Evolutionary conservation across 2,329 filamentous ascomycete species (phyloP).

Genomic region (Arthroderma uncinatum): DNA sequence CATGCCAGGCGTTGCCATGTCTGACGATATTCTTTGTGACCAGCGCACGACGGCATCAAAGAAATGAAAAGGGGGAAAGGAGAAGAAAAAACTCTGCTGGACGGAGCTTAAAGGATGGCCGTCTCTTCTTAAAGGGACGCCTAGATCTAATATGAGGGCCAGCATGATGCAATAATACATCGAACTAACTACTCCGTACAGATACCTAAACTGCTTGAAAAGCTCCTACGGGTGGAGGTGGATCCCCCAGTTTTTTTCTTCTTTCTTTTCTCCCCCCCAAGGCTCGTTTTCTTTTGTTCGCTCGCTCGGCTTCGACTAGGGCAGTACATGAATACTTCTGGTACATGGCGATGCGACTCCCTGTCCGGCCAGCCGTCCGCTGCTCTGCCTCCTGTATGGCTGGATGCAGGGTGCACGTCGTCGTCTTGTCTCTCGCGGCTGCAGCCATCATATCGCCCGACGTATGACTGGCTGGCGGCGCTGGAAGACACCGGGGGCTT

Average conservation of each 20-base stretch:
- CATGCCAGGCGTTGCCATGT: background rate
- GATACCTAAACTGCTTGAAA: background rate
- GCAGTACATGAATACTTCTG: background rate
- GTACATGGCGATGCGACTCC: background rate
- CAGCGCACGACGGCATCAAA: background rate
- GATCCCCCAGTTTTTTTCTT: background rate
- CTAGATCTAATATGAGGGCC: background rate
- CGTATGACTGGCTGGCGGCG: background rate
- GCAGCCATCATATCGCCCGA: conserved; percentile 1
- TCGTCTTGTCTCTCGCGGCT: background rate
- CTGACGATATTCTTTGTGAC: background rate
- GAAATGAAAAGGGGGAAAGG: too few relatives aligned
- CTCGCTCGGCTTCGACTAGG: background rate
- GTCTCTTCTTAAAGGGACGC: background rate
- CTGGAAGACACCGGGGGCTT: background rate
- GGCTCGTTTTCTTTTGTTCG: background rate
- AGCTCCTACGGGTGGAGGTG: background rate
- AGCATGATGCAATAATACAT: conserved; percentile 2
- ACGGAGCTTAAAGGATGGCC: background rate
- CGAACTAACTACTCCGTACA: background rate
- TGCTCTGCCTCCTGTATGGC: background rate
- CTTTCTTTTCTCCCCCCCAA: background rate
- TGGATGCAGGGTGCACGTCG: conserved; percentile 2
- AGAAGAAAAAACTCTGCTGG: background rate
- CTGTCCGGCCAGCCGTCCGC: conserved; percentile 1